Base-by-base conservation (phyloP, 306 rosid genomes). In the Pueraria montana region DNA sequence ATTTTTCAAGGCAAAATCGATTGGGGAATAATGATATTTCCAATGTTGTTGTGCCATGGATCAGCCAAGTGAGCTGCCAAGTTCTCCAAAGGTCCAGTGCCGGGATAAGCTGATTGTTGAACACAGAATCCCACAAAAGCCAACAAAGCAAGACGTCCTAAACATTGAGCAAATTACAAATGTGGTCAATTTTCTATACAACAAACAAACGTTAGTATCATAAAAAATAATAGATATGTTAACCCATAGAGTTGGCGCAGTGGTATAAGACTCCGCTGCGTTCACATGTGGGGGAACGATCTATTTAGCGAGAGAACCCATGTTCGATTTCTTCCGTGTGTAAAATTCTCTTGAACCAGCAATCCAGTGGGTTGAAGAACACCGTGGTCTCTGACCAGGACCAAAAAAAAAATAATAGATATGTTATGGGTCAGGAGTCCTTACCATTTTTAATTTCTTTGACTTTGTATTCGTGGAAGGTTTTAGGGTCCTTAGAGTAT, bases 31-130 rank as follows among this genome's bases (percentile, higher is more conserved):
- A 96, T 10, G 80, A 96, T 1, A 55, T 94, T 89, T 43, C 99
- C 99, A 72, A 96, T 96, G 97, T 91, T 96, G 89, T 92, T 96
- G 94, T 96, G 99, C 99, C 99, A 96, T 79, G 99, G 99, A 79
- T 96, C 99, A 86, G 99, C 98, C 97, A 96, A 88, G 91, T 96
- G 99, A 85, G 97, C 68, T 0, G 97, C 99, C 95, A 96, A 87
- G 84, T 96, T 96, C 94, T 96, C 99, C 94, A 96, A 84, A 0
- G 99, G 99, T 74, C 99, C 99, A 3, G 99, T 96, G n/a, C 99
- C 99, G 3, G 99, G 99, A 86, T 94, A 94, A 1, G 98, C 98
- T 58, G 95, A 74, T 86, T 96, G 99, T 78, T 96, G 99, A 75
- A 96, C 95, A 63, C 87, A 84, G 84, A 96, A 83, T 13, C 99